Base-by-base conservation (phyloP, 2,329 filamentous ascomycete species). In the Colletotrichum coccodes region DNA sequence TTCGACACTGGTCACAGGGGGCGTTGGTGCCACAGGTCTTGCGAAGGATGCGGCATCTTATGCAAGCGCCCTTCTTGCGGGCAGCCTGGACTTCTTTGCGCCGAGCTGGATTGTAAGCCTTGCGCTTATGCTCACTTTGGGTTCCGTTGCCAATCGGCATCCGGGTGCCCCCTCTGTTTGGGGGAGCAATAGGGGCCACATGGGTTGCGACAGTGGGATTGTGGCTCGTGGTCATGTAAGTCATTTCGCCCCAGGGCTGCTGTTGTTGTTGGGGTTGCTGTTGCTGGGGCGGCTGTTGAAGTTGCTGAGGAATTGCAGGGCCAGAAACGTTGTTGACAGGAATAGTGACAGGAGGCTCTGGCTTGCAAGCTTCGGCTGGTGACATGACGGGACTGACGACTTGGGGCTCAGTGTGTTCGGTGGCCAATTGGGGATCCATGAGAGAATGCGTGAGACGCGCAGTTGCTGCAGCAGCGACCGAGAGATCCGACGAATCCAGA, bases 11-110 rank as follows among this genome's bases (percentile, higher is more conserved):
- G 60, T 87, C 85, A 72, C 90, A 92, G 0, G 89, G 89, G 7
- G 84, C 87, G 36, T 88, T 89, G 67, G 85, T 86, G n/a, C 88
- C 89, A 73, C 90, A 92, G 1, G 88, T 90, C 79, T 92, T 92
- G 65, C 89, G 85, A 40, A 92, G 78, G 70, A 91, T 91, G 42
- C 89, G 85, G 73, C 90, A 92, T 50, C 90, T 83, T 60, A 91
- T 90, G 72, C 90, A 92, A 14, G 90, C 89, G 6, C 90, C 90
- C 40, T 89, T 85, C 72, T 89, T 89, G 28, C 90, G 86, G 26
- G 91, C 87, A 70, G 89, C 87, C 71, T 90, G 88, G 2, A 92
- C 89, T 73, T 91, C 87, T 74, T 88, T 90, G 26, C 90, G 83
- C n/a, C 90, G 83, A 1, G 80, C 80, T 6, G 87, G 82, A 23